These are phyloP conservation scores for Debaryomycetaceae sp. DNA, from an alignment of 1,139 yeast genomes.

Conservation along the genomic window DNA sequence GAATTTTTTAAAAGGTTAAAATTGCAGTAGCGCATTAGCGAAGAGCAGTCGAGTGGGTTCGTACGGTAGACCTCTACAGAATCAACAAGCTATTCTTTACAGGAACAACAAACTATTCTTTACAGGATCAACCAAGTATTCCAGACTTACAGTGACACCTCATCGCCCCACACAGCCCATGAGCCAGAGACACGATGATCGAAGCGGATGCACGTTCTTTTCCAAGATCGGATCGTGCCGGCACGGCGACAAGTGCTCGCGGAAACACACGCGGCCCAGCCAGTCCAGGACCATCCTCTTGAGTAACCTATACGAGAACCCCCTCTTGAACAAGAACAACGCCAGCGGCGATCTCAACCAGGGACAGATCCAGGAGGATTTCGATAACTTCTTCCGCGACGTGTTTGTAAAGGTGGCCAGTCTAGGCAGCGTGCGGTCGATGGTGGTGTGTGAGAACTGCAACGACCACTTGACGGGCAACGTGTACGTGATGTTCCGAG, in stretches of 20 bases:
- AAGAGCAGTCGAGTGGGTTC: too few species aligned
- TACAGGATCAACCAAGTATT: too few species aligned
- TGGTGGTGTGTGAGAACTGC: conserved; percentile 75
- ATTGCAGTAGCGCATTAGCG: too few species aligned
- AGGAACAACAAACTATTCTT: too few species aligned
- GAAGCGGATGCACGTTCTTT: conserved; percentile 43
- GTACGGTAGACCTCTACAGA: too few species aligned
- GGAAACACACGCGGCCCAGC: conserved; percentile 65
- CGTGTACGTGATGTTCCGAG: conserved; percentile 57
- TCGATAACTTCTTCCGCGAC: conserved; percentile 66
- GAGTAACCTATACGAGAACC: conserved; percentile 62
- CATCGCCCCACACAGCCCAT: not conserved
- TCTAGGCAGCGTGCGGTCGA: conserved; percentile 51
- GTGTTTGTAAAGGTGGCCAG: conserved; percentile 56
- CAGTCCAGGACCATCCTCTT: conserved; percentile 57
- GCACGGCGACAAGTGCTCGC: conserved; percentile 83
- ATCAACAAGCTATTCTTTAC: too few species aligned
- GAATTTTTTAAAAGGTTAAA: too few species aligned
- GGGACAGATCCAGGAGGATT: conserved; percentile 37
- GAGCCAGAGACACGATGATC: conserved; percentile 8
- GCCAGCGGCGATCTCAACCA: conserved; percentile 14
- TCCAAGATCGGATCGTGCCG: conserved; percentile 86
- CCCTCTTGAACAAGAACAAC: conserved; percentile 31
- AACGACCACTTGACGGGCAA: conserved; percentile 77
- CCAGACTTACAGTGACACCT: too few species aligned